Base-by-base conservation (phyloP, 495 filamentous ascomycete species). In the Elaphomyces granulatus region DNA sequence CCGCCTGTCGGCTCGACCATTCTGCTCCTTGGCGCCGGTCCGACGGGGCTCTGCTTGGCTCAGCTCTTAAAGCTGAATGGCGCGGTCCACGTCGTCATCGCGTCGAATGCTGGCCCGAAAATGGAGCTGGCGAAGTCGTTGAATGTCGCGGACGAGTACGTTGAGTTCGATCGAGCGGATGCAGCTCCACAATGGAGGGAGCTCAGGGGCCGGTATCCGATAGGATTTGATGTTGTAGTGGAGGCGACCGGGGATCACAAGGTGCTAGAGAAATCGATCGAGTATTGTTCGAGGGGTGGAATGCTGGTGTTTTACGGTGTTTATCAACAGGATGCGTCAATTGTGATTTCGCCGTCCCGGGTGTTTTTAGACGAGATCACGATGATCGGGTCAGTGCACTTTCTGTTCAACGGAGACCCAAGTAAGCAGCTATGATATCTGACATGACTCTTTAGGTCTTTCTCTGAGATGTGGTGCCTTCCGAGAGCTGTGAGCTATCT, bases 401-500 rank as follows among this genome's bases (percentile, higher is more conserved):
- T 4, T 4, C 18, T 34, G 37, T 39, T n/a, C n/a, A n/a, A n/a
- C n/a, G n/a, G n/a, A n/a, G n/a, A n/a, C n/a, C n/a, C n/a, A n/a
- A n/a, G n/a, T n/a, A n/a, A n/a, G n/a, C n/a, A n/a, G n/a, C n/a
- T n/a, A n/a, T n/a, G n/a, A n/a, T n/a, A n/a, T n/a, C n/a, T n/a
- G n/a, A n/a, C n/a, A n/a, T n/a, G n/a, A n/a, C n/a, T n/a, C n/a
- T n/a, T 75, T 32, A 70, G 71, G n/a, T 73, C 66, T 21, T 75
- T 75, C 59, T 70, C 64, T 30, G 71, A 75, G 44, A 70, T 67
- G n/a, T 70, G 68, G 52, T 72, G 71, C 67, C 74, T 71, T 60
- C 68, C 70, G 2, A 57, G 68, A 14, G 70, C 71, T 1, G 66
- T 75, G 36, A 67, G 69, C 52, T 75, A 75, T 52, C 63, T 74